phyloP scores from a whole-genome alignment of 352 stramenopile genomes.

The Phytophthora boehmeriae region DNA sequence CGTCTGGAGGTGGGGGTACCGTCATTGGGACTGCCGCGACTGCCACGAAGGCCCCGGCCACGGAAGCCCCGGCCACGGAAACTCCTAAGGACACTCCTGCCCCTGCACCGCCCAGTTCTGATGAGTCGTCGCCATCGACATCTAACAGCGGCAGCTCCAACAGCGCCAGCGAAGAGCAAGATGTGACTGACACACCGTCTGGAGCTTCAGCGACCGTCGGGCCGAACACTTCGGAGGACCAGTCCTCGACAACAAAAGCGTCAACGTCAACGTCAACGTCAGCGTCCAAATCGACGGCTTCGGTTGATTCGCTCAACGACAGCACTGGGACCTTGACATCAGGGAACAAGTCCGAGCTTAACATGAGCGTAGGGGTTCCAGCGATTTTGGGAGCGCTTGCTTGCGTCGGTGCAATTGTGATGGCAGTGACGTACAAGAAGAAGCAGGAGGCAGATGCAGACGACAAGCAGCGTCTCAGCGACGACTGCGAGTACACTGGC shows the following conservation, averaged over 20 bases:
- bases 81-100: background rate
- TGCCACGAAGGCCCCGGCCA: conserved; percentile 9
- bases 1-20: background rate
- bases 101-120: conserved; percentile 7
- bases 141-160: conserved; percentile 6
- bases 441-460: conserved; percentile 12
- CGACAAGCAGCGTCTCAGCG: conserved; percentile 9
- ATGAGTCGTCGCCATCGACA: background rate
- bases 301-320: conserved; percentile 24
- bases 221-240: conserved; percentile 2
- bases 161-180: conserved; percentile 14
- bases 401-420: conserved; percentile 42
- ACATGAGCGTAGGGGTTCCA: conserved; percentile 16
- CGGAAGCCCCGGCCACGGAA: conserved; percentile 1
- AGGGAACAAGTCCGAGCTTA: background rate
- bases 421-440: conserved; percentile 54
- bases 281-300: conserved; percentile 21
- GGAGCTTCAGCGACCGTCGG: conserved; percentile 18
- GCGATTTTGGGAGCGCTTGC: conserved; percentile 38
- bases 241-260: conserved; percentile 7
- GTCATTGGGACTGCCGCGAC: conserved; percentile 21
- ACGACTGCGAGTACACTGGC: conserved; percentile 35
- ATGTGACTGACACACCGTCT: conserved; percentile 7
- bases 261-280: conserved; percentile 8
- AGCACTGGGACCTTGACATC: conserved; percentile 1